A percentile compares a stretch with the other conserved stretches of the same genome.
Conservation (phyloP, 2,329 filamentous ascomycete species). For the Sodiomyces alkalinus region DNA sequence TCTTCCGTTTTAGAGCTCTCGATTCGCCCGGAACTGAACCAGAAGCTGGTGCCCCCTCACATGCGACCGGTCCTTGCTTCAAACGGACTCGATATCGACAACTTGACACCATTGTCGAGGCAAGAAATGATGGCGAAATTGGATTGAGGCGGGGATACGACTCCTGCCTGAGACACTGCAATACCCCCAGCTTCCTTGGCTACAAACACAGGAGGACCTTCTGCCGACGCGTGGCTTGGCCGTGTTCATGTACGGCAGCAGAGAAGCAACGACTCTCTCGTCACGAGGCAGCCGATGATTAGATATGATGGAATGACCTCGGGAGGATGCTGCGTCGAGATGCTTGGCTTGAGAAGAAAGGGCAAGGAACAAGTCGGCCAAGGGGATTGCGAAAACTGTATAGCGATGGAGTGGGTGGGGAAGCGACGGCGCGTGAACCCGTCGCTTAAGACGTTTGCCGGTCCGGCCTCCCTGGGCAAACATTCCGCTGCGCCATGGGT, state of each 20-base stretch:
- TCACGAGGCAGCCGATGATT: neutral
- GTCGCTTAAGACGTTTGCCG: neutral
- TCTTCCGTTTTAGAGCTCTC: constrained; percentile 58
- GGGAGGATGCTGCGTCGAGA: constrained; percentile 4
- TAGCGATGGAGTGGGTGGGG: neutral
- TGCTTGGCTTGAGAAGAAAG: too few relatives aligned
- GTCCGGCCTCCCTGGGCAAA: constrained; percentile 1
- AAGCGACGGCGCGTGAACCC: constrained; percentile 1
- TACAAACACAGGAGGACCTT: neutral
- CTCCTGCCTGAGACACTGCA: neutral
- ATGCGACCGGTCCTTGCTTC: constrained; percentile 58
- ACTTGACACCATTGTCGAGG: constrained; percentile 79
- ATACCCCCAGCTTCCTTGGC: neutral
- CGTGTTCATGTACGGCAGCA: neutral
- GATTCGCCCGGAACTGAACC: constrained; percentile 80
- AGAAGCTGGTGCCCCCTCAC: constrained; percentile 74
- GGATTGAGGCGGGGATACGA: constrained; percentile 51
- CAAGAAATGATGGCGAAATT: constrained; percentile 96
- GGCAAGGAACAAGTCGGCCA: constrained; percentile 12
- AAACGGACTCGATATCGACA: constrained; percentile 81
- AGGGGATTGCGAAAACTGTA: constrained; percentile 5
- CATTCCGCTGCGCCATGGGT: constrained; percentile 5
- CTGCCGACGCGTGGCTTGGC: neutral
- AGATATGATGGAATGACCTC: constrained; percentile 3
- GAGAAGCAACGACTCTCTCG: neutral